Conservation (phyloP, 1,284 basidiomycete species). For the Phellopilus nigrolimitatus region DNA sequence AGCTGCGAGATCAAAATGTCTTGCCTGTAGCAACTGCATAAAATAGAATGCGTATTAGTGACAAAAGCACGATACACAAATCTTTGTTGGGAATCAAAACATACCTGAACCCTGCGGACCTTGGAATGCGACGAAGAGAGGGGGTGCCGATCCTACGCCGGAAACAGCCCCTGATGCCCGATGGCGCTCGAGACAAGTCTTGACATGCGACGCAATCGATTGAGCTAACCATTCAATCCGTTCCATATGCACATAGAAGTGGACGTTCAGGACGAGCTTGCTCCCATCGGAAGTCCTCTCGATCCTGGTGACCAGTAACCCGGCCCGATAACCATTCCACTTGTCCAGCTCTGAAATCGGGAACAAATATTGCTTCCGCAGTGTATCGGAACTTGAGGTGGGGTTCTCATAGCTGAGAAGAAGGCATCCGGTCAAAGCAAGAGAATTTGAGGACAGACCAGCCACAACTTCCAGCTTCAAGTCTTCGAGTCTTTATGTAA, state of each 20-base stretch:
- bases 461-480: too few relatives aligned
- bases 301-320: not conserved
- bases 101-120: constrained; percentile 73
- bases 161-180: not conserved
- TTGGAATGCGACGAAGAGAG: constrained; percentile 76
- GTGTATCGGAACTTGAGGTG: not conserved
- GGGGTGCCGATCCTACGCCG: constrained; percentile 24
- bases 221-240: not conserved
- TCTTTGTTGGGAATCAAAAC: too few relatives aligned
- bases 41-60: not conserved
- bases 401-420: not conserved
- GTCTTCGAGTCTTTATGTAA: too few relatives aligned
- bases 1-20: constrained; percentile 63
- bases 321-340: too few relatives aligned
- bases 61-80: too few relatives aligned
- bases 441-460: too few relatives aligned
- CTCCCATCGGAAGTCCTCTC: too few relatives aligned
- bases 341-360: too few relatives aligned
- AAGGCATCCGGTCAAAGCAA: too few relatives aligned
- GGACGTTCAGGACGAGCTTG: too few relatives aligned
- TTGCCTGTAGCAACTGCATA: constrained; percentile 47
- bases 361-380: too few relatives aligned
- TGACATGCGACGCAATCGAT: constrained; percentile 6
- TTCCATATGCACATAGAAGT: not conserved
- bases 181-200: constrained; percentile 7